Percentiles rank a stretch among this genome's conserved stretches.
These are phyloP conservation scores for Heracleum sosnowskyi DNA, from an alignment of 129 eudicot genomes.

Conservation along the genomic window DNA sequence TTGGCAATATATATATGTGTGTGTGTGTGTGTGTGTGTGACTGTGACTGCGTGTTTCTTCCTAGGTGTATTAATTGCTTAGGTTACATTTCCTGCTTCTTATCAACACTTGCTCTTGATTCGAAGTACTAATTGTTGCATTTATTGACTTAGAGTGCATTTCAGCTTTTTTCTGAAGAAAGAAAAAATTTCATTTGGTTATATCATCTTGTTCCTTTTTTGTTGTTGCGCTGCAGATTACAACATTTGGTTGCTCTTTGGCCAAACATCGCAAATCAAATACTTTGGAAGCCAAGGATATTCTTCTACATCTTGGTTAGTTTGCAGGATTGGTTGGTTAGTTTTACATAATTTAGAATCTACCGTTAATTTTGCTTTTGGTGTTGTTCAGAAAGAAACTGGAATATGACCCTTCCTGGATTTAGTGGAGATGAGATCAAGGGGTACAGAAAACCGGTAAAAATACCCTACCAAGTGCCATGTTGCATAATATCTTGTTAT, in stretches of 20 bases:
- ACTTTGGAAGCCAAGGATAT: slow-evolving; percentile 90
- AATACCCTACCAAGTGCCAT: neutral
- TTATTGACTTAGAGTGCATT: neutral
- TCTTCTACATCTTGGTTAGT: slow-evolving; percentile 82
- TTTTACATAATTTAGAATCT: neutral
- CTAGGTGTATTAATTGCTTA: neutral
- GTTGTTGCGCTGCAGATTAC: slow-evolving; percentile 81
- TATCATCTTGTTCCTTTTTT: neutral
- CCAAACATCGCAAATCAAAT: slow-evolving; percentile 91
- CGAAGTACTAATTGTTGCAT: too few relatives aligned
- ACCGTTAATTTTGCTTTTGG: slow-evolving; percentile 3
- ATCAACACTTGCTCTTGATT: neutral
- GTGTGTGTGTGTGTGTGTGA: too few relatives aligned
- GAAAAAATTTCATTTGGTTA: neutral
- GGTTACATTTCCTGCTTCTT: neutral
- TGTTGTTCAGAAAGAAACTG: slow-evolving; percentile 70
- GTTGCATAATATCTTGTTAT: too few relatives aligned
- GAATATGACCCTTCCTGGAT: slow-evolving; percentile 94
- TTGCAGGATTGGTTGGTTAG: neutral
- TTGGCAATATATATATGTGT: neutral
- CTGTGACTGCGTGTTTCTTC: neutral
- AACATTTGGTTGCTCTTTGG: slow-evolving; percentile 85
- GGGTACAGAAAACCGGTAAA: slow-evolving; percentile 77
- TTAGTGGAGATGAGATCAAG: slow-evolving; percentile 86
- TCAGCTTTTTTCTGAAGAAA: neutral